Percentiles rank a stretch among this genome's conserved stretches.
These are phyloP conservation scores for Rhypophila decipiens DNA, from an alignment of 495 filamentous ascomycete species.

Conservation along the genomic window DNA sequence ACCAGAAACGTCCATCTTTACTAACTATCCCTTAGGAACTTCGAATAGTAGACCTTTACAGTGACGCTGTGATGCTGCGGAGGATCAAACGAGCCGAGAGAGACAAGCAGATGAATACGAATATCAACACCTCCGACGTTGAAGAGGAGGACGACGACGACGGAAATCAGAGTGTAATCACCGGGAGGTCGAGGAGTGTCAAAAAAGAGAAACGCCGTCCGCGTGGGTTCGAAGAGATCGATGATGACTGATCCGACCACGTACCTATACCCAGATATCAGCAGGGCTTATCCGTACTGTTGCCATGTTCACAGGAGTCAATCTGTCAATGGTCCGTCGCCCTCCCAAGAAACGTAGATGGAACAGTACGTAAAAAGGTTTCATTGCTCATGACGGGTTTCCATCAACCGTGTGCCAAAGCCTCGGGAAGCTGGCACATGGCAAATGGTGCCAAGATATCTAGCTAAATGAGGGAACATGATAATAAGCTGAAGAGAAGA, in stretches of 20 bases:
- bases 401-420: too few relatives aligned
- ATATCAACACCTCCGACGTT: conserved; percentile 21
- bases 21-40: conserved; percentile 25
- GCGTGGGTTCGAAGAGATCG: conserved; percentile 8
- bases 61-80: conserved; percentile 36
- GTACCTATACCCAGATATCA: too few relatives aligned
- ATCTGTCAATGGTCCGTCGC: too few relatives aligned
- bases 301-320: too few relatives aligned
- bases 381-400: too few relatives aligned
- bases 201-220: conserved; percentile 15
- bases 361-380: too few relatives aligned
- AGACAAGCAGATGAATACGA: conserved; percentile 19
- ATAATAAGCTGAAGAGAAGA: too few relatives aligned
- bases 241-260: conserved; percentile 16
- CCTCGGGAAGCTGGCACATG: too few relatives aligned
- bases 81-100: conserved; percentile 32
- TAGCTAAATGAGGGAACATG: too few relatives aligned
- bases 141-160: conserved; percentile 23
- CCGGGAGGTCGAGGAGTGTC: conserved; percentile 15
- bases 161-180: conserved; percentile 18
- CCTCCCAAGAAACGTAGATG: too few relatives aligned
- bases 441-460: too few relatives aligned
- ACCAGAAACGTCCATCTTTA: not conserved
- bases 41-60: conserved; percentile 29
- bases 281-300: too few relatives aligned